Conservation (phyloP, 2,329 filamentous ascomycete species). For the Zymoseptoria passerinii region DNA sequence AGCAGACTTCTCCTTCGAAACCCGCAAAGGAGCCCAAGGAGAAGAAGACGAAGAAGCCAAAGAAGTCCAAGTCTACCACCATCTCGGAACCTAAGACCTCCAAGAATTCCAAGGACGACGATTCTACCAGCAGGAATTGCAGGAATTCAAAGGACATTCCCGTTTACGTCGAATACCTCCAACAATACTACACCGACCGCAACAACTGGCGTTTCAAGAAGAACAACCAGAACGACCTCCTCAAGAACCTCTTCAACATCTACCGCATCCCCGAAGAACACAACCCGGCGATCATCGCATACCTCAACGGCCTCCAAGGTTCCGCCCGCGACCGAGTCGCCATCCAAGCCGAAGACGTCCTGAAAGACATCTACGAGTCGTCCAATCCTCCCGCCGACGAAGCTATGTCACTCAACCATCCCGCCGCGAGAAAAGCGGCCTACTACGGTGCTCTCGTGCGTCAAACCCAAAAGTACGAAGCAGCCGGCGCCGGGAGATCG, state of each 20-base stretch:
- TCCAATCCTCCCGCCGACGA: slow-evolving; percentile 7
- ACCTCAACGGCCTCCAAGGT: slow-evolving; percentile 72
- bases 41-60: slow-evolving; percentile 28
- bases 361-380: slow-evolving; percentile 8
- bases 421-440: slow-evolving; percentile 6
- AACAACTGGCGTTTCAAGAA: slow-evolving; percentile 93
- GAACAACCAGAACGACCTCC: slow-evolving; percentile 73
- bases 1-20: slow-evolving; percentile 10
- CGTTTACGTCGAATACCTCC: slow-evolving; percentile 67
- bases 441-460: slow-evolving; percentile 8
- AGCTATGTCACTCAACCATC: slow-evolving; percentile 8
- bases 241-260: slow-evolving; percentile 72
- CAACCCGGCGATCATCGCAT: slow-evolving; percentile 62
- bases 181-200: slow-evolving; percentile 62
- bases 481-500: slow-evolving; percentile 6
- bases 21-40: slow-evolving; percentile 5
- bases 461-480: slow-evolving; percentile 6
- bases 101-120: slow-evolving; percentile 3
- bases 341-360: slow-evolving; percentile 9
- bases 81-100: slow-evolving; percentile 1
- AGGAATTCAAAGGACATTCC: slow-evolving; percentile 26
- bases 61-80: slow-evolving; percentile 25
- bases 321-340: slow-evolving; percentile 29
- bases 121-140: background rate
- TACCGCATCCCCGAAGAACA: slow-evolving; percentile 62